Evolutionary conservation across 306 rosid genomes (phyloP).

Genomic region (Cicer arietinum): DNA sequence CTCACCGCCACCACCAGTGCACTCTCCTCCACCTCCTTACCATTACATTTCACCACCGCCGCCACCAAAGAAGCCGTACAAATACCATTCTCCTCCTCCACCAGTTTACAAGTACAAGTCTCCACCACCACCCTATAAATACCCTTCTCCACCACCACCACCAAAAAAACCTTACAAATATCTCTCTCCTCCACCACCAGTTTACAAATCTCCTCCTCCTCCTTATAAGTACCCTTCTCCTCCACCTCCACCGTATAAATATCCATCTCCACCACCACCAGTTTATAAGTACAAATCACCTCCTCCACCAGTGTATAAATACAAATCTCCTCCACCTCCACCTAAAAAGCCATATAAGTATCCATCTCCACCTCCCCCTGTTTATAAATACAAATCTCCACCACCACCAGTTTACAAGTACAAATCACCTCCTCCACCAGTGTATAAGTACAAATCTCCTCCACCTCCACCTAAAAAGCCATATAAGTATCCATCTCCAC

Average conservation of each 20-base stretch:
- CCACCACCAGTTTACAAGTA: slow-evolving; percentile 23
- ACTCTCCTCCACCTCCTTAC: slow-evolving; percentile 36
- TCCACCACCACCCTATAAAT: slow-evolving; percentile 15
- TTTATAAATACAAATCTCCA: neutral
- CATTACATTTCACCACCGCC: slow-evolving; percentile 42
- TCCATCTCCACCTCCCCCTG: neutral
- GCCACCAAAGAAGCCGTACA: slow-evolving; percentile 20
- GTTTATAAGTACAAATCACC: neutral
- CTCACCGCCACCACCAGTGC: slow-evolving; percentile 39
- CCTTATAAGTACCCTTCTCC: slow-evolving; percentile 5
- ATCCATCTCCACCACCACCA: neutral
- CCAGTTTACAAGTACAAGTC: slow-evolving; percentile 26
- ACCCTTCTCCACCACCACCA: slow-evolving; percentile 24
- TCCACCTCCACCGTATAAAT: slow-evolving; percentile 38
- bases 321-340: slow-evolving; percentile 29
- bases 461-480: neutral
- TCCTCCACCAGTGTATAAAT: slow-evolving; percentile 22
- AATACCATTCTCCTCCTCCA: slow-evolving; percentile 44
- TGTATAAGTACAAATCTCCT: slow-evolving; percentile 4
- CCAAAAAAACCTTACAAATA: neutral
- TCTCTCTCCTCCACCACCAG: slow-evolving; percentile 1
- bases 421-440: slow-evolving; percentile 24
- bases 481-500: neutral
- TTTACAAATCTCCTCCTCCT: slow-evolving; percentile 18
- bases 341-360: neutral